Evolutionary conservation across 1,139 yeast genomes (phyloP).

Genomic region (Hanseniaspora uvarum): DNA sequence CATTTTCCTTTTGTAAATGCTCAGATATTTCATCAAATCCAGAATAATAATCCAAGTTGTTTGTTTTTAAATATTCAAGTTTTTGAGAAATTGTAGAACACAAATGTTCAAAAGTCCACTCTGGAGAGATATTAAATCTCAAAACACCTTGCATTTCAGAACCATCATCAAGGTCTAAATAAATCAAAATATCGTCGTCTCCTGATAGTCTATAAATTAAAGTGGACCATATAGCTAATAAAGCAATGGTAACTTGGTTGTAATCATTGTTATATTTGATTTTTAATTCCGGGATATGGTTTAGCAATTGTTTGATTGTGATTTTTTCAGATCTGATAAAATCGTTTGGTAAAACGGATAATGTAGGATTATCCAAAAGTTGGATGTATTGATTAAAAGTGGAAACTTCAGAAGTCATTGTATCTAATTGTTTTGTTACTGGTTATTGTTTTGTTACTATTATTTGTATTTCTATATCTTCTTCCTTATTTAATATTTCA

Average conservation of each 20-base stretch:
- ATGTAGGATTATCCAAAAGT: slow-evolving; percentile 66
- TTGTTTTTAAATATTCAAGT: slow-evolving; percentile 36
- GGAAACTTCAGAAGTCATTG: not conserved
- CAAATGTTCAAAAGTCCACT: slow-evolving; percentile 45
- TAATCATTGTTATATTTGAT: slow-evolving; percentile 20
- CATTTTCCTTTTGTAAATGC: slow-evolving; percentile 40
- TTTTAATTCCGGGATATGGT: slow-evolving; percentile 21
- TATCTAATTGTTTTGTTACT: not conserved
- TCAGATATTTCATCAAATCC: slow-evolving; percentile 51
- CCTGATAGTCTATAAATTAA: slow-evolving; percentile 76
- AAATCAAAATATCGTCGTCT: slow-evolving; percentile 84
- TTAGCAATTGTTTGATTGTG: slow-evolving; percentile 34
- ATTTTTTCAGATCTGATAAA: slow-evolving; percentile 62
- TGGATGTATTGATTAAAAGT: slow-evolving; percentile 50
- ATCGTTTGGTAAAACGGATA: slow-evolving; percentile 81
- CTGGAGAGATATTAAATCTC: slow-evolving; percentile 48
- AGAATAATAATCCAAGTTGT: slow-evolving; percentile 37
- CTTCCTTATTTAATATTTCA: not conserved
- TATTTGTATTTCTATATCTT: not conserved
- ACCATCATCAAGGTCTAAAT: slow-evolving; percentile 41
- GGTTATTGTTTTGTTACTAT: not conserved
- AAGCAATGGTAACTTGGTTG: slow-evolving; percentile 41
- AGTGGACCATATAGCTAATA: slow-evolving; percentile 58
- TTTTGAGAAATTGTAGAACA: slow-evolving; percentile 21
- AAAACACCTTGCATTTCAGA: slow-evolving; percentile 36